phyloP scores from a whole-genome alignment of 2,329 filamentous ascomycete genomes.

The Epichloe elymi region DNA sequence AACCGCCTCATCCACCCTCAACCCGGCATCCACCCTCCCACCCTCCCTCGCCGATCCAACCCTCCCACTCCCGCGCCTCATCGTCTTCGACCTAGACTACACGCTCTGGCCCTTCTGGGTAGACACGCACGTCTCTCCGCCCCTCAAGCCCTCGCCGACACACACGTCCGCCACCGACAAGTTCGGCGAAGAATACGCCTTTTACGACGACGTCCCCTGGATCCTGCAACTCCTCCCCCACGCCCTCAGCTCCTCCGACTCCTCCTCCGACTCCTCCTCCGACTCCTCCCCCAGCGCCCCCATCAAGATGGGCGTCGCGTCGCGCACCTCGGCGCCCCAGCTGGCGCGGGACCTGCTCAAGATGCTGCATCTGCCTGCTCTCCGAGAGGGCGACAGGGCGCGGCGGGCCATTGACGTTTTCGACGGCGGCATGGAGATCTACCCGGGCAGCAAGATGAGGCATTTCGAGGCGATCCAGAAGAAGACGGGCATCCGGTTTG shows the following conservation, averaged over 20 bases:
- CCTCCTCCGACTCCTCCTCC: slow-evolving; percentile 11
- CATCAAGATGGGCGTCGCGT: slow-evolving; percentile 57
- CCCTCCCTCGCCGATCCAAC: slow-evolving; percentile 34
- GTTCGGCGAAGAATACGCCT: slow-evolving; percentile 52
- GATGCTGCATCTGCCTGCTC: slow-evolving; percentile 46
- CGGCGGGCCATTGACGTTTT: slow-evolving; percentile 45
- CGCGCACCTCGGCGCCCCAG: slow-evolving; percentile 66
- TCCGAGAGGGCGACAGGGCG: slow-evolving; percentile 17
- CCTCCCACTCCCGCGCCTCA: slow-evolving; percentile 63
- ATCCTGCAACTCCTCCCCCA: slow-evolving; percentile 38
- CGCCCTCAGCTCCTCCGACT: slow-evolving; percentile 28
- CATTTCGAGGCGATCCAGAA: slow-evolving; percentile 68
- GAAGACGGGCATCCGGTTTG: slow-evolving; percentile 55
- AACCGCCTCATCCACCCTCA: background rate
- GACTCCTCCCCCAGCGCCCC: slow-evolving; percentile 8
- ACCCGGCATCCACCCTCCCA: slow-evolving; percentile 15
- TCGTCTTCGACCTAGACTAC: slow-evolving; percentile 95
- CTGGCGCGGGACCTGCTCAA: slow-evolving; percentile 71
- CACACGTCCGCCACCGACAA: slow-evolving; percentile 36
- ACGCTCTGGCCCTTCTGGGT: slow-evolving; percentile 99
- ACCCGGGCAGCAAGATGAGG: slow-evolving; percentile 68
- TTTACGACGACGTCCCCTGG: slow-evolving; percentile 53
- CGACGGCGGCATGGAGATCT: slow-evolving; percentile 50
- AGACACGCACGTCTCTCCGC: slow-evolving; percentile 76
- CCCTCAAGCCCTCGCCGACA: slow-evolving; percentile 40